Conservation (phyloP, 1,284 basidiomycete species). For the Pisolithus thermaeus region DNA sequence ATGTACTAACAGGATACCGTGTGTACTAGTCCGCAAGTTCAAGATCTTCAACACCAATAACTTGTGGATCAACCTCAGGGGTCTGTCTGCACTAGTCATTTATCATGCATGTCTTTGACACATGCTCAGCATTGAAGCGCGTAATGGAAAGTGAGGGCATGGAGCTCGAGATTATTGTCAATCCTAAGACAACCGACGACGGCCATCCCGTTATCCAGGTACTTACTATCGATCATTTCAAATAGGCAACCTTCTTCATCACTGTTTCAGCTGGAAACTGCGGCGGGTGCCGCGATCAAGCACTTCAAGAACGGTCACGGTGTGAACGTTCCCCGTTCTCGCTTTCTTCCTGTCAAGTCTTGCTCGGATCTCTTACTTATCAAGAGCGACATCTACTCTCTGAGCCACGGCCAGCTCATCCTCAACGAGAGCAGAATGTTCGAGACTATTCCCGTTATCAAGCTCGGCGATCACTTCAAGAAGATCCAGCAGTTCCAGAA, state of each 20-base stretch:
- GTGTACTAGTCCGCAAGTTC: constrained; percentile 72
- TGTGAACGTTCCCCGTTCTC: constrained; percentile 95
- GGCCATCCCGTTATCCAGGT: constrained; percentile 81
- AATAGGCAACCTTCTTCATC: neutral
- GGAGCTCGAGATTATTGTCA: constrained; percentile 92
- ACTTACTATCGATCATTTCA: constrained; percentile 1
- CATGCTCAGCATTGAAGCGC: constrained; percentile 74
- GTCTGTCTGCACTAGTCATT: constrained; percentile 24
- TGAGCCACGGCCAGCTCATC: constrained; percentile 91
- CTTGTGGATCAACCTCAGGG: constrained; percentile 91
- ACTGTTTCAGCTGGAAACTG: constrained; percentile 85
- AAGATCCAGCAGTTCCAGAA: constrained; percentile 97
- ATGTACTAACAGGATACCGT: constrained; percentile 13
- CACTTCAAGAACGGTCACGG: constrained; percentile 94
- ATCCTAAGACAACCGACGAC: constrained; percentile 87
- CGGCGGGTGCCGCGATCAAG: constrained; percentile 97
- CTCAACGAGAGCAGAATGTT: constrained; percentile 91
- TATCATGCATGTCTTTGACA: neutral
- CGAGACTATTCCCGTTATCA: constrained; percentile 94
- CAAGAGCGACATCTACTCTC: constrained; percentile 95
- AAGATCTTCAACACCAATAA: constrained; percentile 99
- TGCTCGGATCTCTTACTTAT: constrained; percentile 91
- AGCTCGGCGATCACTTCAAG: constrained; percentile 91
- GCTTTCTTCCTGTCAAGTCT: constrained; percentile 95
- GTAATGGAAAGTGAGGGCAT: constrained; percentile 90